phyloP scores from a whole-genome alignment of 2,329 filamentous ascomycete genomes.

The Teratosphaeria zuluensis region DNA sequence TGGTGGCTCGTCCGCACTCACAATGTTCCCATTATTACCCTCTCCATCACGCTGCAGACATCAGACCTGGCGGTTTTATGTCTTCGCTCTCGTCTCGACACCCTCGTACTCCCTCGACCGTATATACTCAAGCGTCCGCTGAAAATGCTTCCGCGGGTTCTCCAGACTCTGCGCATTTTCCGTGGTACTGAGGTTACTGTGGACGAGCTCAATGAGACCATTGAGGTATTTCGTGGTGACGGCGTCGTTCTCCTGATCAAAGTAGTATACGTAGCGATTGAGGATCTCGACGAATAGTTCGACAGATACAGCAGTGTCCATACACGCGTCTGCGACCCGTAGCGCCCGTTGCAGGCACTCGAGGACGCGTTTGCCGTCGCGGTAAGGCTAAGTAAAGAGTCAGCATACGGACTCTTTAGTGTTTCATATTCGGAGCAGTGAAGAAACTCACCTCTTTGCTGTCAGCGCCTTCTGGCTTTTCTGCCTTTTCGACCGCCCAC shows the following conservation, averaged over 20 bases:
- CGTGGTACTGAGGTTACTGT: constrained; percentile 75
- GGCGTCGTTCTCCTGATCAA: constrained; percentile 97
- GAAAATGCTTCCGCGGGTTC: constrained; percentile 84
- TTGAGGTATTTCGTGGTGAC: constrained; percentile 98
- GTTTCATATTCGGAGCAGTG: neutral
- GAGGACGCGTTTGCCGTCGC: constrained; percentile 91
- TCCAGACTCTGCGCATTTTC: constrained; percentile 68
- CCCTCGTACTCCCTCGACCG: constrained; percentile 85
- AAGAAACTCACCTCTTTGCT: constrained; percentile 5
- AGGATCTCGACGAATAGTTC: constrained; percentile 98
- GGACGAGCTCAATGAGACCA: constrained; percentile 93
- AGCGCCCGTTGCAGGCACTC: constrained; percentile 93
- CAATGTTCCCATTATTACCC: neutral
- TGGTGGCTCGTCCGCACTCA: neutral
- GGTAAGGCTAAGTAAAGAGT: constrained; percentile 60
- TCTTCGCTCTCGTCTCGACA: constrained; percentile 59
- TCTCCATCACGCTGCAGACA: no score
- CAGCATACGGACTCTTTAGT: constrained; percentile 11
- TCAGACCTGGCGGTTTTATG: no score
- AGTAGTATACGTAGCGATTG: constrained; percentile 98
- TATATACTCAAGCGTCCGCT: constrained; percentile 91
- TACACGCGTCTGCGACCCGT: constrained; percentile 93
- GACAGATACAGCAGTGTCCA: constrained; percentile 95
- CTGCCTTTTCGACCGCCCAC: constrained; percentile 86
- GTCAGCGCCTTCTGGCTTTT: constrained; percentile 51